A percentile compares a stretch with the other conserved stretches of the same genome.
Evolutionary conservation across 108 stramenopile species (phyloP).

Genomic region (Skeletonema potamos): DNA sequence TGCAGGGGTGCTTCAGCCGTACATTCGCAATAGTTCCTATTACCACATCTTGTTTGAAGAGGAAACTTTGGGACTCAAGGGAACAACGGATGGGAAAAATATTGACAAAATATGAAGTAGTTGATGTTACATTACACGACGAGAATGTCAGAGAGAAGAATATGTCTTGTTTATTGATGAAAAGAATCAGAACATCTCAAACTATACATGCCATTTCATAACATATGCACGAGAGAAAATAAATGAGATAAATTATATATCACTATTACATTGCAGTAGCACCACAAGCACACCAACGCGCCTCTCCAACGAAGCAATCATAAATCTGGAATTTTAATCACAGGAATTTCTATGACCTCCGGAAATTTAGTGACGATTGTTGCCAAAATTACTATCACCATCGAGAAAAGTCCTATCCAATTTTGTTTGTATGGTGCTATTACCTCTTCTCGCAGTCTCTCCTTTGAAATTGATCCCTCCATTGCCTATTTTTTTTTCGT

Average conservation of each 20-base stretch:
- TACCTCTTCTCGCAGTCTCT: slow-evolving; percentile 70
- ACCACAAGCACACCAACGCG: background rate
- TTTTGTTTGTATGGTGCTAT: slow-evolving; percentile 85
- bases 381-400: slow-evolving; percentile 66
- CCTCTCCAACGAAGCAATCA: slow-evolving; percentile 14
- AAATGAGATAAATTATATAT: background rate
- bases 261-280: background rate
- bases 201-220: slow-evolving; percentile 1
- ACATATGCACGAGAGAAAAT: slow-evolving; percentile 1
- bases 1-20: slow-evolving; percentile 78
- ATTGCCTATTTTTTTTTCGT: slow-evolving; percentile 14
- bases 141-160: background rate
- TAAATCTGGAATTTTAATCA: slow-evolving; percentile 75
- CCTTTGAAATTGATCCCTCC: slow-evolving; percentile 72
- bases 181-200: background rate
- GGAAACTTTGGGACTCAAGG: slow-evolving; percentile 68
- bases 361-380: slow-evolving; percentile 72
- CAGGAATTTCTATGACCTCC: slow-evolving; percentile 67
- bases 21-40: slow-evolving; percentile 73
- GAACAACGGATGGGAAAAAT: slow-evolving; percentile 48
- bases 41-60: slow-evolving; percentile 76
- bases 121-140: background rate
- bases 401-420: slow-evolving; percentile 83
- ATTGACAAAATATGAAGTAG: slow-evolving; percentile 39
- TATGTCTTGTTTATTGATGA: background rate